phyloP scores from a whole-genome alignment of 2,329 filamentous ascomycete genomes.

The Neoscytalidium dimidiatum region DNA sequence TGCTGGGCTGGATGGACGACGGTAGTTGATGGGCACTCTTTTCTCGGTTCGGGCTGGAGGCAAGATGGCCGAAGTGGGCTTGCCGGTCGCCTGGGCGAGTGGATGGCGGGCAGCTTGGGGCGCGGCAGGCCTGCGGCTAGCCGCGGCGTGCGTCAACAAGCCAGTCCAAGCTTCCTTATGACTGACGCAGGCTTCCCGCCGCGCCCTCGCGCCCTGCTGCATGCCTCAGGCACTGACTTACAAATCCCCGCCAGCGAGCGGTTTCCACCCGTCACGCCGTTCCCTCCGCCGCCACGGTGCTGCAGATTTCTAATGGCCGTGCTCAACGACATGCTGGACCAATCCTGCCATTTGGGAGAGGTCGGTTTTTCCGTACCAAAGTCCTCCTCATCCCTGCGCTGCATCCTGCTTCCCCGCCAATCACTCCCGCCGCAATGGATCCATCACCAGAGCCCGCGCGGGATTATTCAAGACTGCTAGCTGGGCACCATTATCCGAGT shows the following conservation, averaged over 20 bases:
- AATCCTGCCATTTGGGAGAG: neutral
- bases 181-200: neutral
- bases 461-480: neutral
- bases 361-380: neutral
- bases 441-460: neutral
- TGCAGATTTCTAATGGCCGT: neutral
- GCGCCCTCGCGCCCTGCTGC: neutral
- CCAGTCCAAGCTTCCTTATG: neutral
- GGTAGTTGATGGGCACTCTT: neutral
- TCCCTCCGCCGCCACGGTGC: neutral
- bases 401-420: neutral
- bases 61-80: neutral
- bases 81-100: too few species aligned
- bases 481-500: neutral
- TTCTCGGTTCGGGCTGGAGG: neutral
- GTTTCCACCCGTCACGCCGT: neutral
- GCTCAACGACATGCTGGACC: neutral
- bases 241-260: neutral
- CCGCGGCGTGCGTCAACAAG: neutral
- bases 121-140: too few species aligned
- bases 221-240: neutral
- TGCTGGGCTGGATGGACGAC: neutral
- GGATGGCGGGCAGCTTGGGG: too few species aligned
- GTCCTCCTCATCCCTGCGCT: neutral
- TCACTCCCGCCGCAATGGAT: neutral